Conservation (phyloP, 768 basidiomycete genomes). For the Pisolithus microcarpus region DNA sequence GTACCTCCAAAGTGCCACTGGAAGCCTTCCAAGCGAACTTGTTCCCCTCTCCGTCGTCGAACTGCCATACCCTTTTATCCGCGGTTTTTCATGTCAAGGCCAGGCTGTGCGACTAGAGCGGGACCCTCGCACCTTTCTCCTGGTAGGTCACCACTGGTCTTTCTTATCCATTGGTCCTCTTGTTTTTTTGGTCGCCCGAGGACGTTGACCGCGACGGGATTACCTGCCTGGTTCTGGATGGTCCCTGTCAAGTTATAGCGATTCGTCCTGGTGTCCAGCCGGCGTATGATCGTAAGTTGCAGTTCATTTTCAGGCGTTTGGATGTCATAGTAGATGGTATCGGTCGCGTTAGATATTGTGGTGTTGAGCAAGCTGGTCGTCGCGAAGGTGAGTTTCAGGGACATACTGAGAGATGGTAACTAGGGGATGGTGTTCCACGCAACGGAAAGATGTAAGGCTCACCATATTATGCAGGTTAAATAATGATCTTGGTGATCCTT, state of each 20-base stretch:
- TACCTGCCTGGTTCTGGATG: slow-evolving; percentile 25
- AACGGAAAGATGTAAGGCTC: background rate
- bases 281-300: slow-evolving; percentile 27
- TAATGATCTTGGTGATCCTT: no score
- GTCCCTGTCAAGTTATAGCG: slow-evolving; percentile 26
- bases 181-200: slow-evolving; percentile 19
- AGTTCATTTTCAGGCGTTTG: slow-evolving; percentile 33
- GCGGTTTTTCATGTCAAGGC: slow-evolving; percentile 3
- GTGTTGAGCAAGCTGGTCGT: slow-evolving; percentile 32
- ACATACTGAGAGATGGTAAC: slow-evolving; percentile 4
- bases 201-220: slow-evolving; percentile 25
- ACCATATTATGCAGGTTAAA: no score
- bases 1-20: slow-evolving; percentile 10
- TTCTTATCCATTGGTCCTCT: slow-evolving; percentile 26
- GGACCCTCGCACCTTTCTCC: slow-evolving; percentile 7
- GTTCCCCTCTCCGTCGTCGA: slow-evolving; percentile 19
- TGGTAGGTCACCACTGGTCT: slow-evolving; percentile 9
- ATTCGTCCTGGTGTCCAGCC: slow-evolving; percentile 24
- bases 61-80: slow-evolving; percentile 15
- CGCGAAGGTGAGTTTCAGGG: slow-evolving; percentile 31
- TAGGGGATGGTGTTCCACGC: background rate
- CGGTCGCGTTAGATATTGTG: slow-evolving; percentile 31
- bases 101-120: background rate
- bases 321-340: slow-evolving; percentile 35
- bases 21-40: slow-evolving; percentile 14